Evolutionary conservation across 441 rosid species (phyloP).

Genomic region (Dalechampia spathulata): DNA sequence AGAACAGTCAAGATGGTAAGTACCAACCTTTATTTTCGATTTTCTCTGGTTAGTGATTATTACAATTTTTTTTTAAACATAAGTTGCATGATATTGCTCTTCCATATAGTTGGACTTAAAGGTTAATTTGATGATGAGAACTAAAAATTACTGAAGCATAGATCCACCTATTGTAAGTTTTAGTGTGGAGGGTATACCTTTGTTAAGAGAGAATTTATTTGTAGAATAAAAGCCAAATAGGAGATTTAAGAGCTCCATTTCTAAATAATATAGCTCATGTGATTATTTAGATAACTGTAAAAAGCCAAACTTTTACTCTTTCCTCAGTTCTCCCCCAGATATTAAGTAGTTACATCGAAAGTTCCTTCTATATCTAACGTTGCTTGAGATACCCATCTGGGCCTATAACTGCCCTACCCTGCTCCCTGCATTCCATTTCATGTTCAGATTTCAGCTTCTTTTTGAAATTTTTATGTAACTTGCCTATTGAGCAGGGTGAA

Average conservation of each 20-base stretch:
- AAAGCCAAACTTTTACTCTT: too few relatives aligned
- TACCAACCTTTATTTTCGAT: background rate
- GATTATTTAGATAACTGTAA: too few relatives aligned
- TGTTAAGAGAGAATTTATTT: background rate
- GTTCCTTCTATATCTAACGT: background rate
- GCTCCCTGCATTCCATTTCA: background rate
- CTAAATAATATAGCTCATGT: too few relatives aligned
- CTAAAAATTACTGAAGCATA: background rate
- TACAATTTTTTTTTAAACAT: too few relatives aligned
- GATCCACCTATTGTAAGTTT: background rate
- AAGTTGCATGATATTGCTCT: too few relatives aligned
- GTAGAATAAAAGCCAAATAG: background rate
- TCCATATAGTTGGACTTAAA: background rate
- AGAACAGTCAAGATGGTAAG: conserved; percentile 49
- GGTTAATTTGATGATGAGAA: background rate
- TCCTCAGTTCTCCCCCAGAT: background rate
- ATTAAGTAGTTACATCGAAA: background rate
- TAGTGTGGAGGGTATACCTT: background rate
- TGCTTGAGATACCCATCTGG: background rate
- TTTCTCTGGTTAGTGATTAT: conserved; percentile 7
- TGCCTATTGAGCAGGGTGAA: background rate
- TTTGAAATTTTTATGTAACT: background rate
- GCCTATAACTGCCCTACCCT: background rate
- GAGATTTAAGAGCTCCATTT: background rate
- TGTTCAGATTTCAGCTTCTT: background rate